Evolutionary conservation across 179 eudicot genomes (phyloP).

Genomic region (Beta lomatogona): DNA sequence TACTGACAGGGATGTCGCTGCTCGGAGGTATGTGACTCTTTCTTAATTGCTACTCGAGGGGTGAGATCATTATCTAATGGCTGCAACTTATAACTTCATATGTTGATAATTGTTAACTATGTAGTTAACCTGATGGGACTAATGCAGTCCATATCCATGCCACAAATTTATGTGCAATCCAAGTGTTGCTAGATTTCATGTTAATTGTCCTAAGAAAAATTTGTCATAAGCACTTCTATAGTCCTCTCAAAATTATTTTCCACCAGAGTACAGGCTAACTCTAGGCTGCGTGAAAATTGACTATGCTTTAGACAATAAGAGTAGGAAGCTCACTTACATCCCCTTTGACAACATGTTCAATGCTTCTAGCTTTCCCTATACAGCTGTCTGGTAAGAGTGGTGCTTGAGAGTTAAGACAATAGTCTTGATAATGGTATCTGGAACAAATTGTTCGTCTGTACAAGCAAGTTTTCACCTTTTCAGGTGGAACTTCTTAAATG

Average conservation of each 20-base stretch:
- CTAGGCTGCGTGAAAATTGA: too few relatives aligned
- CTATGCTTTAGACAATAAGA: too few relatives aligned
- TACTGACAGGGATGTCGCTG: constrained; percentile 79
- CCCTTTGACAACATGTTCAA: neutral
- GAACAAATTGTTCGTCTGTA: neutral
- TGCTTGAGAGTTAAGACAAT: neutral
- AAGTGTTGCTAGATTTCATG: too few relatives aligned
- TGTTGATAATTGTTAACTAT: too few relatives aligned
- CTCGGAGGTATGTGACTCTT: constrained; percentile 60
- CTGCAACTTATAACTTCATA: neutral
- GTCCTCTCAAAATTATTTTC: too few relatives aligned
- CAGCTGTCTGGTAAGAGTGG: neutral
- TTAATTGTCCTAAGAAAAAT: too few relatives aligned
- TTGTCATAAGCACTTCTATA: too few relatives aligned
- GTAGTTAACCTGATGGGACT: too few relatives aligned
- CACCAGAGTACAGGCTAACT: too few relatives aligned
- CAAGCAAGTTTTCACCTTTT: neutral
- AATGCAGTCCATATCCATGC: too few relatives aligned
- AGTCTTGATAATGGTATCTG: neutral
- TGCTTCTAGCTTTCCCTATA: too few relatives aligned
- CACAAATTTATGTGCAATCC: too few relatives aligned
- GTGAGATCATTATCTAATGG: neutral
- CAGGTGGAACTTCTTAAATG: neutral
- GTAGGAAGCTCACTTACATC: neutral
- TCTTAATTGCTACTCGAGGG: constrained; percentile 14